Conservation (phyloP, 805 yeast species). For the Scheffersomyces spartinae region DNA sequence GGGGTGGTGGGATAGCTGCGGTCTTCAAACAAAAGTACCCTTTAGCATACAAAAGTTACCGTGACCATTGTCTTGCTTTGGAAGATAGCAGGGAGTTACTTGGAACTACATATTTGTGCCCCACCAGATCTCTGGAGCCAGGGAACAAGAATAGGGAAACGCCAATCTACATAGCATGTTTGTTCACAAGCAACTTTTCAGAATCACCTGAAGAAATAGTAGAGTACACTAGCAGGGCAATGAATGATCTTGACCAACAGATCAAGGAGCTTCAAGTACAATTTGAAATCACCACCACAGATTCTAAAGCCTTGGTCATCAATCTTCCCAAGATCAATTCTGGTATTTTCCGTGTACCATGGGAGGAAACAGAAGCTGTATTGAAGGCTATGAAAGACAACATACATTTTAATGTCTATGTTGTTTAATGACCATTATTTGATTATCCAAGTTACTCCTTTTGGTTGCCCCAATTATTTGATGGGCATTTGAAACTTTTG, state of each 20-base stretch:
- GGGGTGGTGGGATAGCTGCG: conserved; percentile 83
- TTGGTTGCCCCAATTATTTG: too few relatives aligned
- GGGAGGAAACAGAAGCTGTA: conserved; percentile 54
- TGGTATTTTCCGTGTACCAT: conserved; percentile 72
- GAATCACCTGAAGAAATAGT: conserved; percentile 38
- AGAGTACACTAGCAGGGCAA: conserved; percentile 36
- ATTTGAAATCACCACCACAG: background rate
- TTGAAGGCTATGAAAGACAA: conserved; percentile 19
- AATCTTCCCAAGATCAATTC: conserved; percentile 73
- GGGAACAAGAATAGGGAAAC: conserved; percentile 15
- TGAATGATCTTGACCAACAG: conserved; percentile 27
- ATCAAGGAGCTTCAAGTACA: background rate
- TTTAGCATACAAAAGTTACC: conserved; percentile 39
- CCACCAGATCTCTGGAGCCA: conserved; percentile 15
- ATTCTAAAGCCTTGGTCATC: conserved; percentile 9
- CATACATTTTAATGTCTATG: conserved; percentile 35
- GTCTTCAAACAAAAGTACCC: conserved; percentile 46
- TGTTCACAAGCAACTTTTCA: conserved; percentile 52
- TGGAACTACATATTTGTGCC: conserved; percentile 44
- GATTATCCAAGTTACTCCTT: too few relatives aligned
- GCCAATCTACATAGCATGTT: conserved; percentile 42
- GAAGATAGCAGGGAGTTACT: conserved; percentile 21
- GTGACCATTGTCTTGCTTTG: conserved; percentile 24
- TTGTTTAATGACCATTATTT: too few relatives aligned
- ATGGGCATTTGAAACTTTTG: too few relatives aligned